phyloP scores from a whole-genome alignment of 371 early-diverging fungal genomes.

The Zopfochytrium polystomum region DNA sequence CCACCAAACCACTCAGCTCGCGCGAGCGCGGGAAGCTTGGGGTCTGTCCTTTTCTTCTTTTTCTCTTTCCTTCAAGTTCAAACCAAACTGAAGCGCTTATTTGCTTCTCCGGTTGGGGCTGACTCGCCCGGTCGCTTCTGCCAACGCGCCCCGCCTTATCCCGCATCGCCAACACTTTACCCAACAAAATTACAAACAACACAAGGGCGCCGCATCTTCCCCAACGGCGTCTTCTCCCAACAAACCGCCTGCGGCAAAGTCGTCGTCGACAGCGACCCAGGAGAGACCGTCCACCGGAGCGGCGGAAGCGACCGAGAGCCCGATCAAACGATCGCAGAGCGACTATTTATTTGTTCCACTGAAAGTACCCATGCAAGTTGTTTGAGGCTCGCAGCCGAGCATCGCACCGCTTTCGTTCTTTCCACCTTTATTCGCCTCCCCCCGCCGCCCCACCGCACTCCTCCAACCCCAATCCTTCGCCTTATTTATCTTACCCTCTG shows the following conservation, averaged over 20 bases:
- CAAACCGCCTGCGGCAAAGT: not conserved
- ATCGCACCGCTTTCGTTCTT: constrained; percentile 6
- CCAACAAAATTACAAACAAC: not conserved
- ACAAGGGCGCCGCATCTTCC: not conserved
- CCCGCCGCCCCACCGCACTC: not conserved
- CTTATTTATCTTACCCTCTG: not conserved
- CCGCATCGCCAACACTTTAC: constrained; percentile 6
- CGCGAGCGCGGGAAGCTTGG: too few relatives aligned
- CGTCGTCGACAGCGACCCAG: not conserved
- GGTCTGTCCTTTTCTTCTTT: too few relatives aligned
- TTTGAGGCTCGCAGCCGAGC: too few relatives aligned
- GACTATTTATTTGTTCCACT: constrained; percentile 30
- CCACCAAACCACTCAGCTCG: constrained; percentile 28
- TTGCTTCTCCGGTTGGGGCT: too few relatives aligned
- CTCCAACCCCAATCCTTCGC: not conserved
- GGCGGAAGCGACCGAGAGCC: constrained; percentile 4
- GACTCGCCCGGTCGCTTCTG: too few relatives aligned
- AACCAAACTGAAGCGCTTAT: too few relatives aligned
- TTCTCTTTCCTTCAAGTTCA: too few relatives aligned
- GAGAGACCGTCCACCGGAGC: not conserved
- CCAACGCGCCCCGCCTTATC: constrained; percentile 11
- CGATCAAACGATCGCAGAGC: constrained; percentile 26
- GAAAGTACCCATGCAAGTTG: constrained; percentile 27
- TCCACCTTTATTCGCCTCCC: not conserved
- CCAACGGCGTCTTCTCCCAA: not conserved